These are phyloP conservation scores for Triadica sebifera DNA, from an alignment of 345 rosid genomes.

Conservation along the genomic window DNA sequence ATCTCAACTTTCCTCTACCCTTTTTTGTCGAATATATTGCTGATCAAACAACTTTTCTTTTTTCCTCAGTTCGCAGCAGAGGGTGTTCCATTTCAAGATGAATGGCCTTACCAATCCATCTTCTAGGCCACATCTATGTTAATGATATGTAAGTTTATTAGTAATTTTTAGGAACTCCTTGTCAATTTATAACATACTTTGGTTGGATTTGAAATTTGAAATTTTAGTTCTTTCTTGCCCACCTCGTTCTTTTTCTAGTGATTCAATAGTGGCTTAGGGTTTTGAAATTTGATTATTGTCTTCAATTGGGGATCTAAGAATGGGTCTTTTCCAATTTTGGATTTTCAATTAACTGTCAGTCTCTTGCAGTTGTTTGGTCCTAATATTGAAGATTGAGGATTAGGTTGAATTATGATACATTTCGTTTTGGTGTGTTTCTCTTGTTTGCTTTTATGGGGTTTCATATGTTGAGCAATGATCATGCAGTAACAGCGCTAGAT, in stretches of 20 bases:
- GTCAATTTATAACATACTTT: not conserved
- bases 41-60: slow-evolving; percentile 3
- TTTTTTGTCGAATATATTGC: not conserved
- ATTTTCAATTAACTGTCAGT: not conserved
- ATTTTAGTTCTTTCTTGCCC: not conserved
- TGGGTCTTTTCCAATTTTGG: not conserved
- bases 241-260: not conserved
- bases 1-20: not conserved
- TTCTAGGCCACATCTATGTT: slow-evolving; percentile 60
- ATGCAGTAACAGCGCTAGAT: slow-evolving; percentile 76
- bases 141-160: slow-evolving; percentile 54
- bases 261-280: not conserved
- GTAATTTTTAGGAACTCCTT: not conserved
- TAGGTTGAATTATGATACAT: not conserved
- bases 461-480: not conserved
- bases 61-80: slow-evolving; percentile 59
- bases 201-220: not conserved
- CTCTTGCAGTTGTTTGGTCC: not conserved
- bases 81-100: slow-evolving; percentile 63
- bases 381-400: not conserved
- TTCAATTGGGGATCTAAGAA: not conserved
- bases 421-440: not conserved
- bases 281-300: not conserved
- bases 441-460: not conserved
- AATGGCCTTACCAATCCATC: slow-evolving; percentile 93